These are phyloP conservation scores for Scedosporium dehoogii DNA, from an alignment of 2,329 filamentous ascomycete genomes.

Conservation along the genomic window DNA sequence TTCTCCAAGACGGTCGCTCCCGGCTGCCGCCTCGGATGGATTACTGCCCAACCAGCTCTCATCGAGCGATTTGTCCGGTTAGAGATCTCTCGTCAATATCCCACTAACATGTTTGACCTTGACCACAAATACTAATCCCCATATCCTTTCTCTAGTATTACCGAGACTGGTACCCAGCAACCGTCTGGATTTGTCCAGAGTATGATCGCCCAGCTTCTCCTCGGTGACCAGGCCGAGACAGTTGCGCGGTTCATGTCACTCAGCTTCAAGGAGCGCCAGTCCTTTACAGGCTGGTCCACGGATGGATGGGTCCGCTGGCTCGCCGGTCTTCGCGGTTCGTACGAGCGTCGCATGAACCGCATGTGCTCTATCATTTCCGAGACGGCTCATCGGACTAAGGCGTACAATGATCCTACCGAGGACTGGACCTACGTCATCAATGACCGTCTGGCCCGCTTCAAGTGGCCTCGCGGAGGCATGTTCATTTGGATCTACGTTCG, in stretches of 20 bases:
- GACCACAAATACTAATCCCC: neutral
- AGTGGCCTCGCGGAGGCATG: slow-evolving; percentile 81
- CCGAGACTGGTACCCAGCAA: slow-evolving; percentile 69
- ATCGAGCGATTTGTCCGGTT: slow-evolving; percentile 54
- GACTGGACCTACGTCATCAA: slow-evolving; percentile 72
- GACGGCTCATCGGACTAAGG: slow-evolving; percentile 48
- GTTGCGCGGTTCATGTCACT: slow-evolving; percentile 32
- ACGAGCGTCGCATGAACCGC: slow-evolving; percentile 72
- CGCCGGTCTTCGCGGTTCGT: slow-evolving; percentile 69
- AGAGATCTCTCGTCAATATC: slow-evolving; percentile 9
- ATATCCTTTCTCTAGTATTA: slow-evolving; percentile 42
- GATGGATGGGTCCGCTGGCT: slow-evolving; percentile 90
- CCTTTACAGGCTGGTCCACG: slow-evolving; percentile 59
- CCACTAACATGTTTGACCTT: neutral
- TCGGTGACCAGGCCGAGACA: slow-evolving; percentile 50
- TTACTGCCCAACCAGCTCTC: slow-evolving; percentile 72
- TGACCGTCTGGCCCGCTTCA: slow-evolving; percentile 63
- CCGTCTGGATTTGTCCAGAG: slow-evolving; percentile 85
- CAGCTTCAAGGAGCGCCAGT: slow-evolving; percentile 35
- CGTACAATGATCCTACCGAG: slow-evolving; percentile 30
- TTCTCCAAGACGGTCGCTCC: slow-evolving; percentile 92
- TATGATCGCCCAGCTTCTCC: slow-evolving; percentile 66
- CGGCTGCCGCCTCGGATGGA: slow-evolving; percentile 82
- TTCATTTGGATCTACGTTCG: slow-evolving; percentile 74
- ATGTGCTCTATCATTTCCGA: slow-evolving; percentile 70